Percentiles rank a stretch among this genome's conserved stretches.
These are phyloP conservation scores for Psilocybe subaeruginosa DNA, from an alignment of 768 basidiomycete species.

Conservation along the genomic window DNA sequence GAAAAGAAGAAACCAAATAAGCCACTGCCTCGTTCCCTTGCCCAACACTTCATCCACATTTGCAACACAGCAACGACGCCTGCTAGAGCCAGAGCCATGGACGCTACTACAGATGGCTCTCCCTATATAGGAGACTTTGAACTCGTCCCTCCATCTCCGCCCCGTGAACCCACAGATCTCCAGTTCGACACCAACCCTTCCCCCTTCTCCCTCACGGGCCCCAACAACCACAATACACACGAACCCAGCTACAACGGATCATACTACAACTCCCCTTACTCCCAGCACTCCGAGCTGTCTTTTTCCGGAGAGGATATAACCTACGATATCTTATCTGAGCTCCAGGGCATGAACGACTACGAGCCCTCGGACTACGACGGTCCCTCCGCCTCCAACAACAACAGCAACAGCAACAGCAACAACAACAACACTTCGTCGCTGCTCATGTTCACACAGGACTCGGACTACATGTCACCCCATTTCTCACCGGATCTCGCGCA, in stretches of 20 bases:
- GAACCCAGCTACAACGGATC: slow-evolving; percentile 41
- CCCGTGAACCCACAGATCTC: slow-evolving; percentile 8
- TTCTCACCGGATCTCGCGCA: slow-evolving; percentile 11
- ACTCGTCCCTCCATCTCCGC: slow-evolving; percentile 23
- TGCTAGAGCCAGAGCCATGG: slow-evolving; percentile 8
- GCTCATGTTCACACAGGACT: slow-evolving; percentile 62
- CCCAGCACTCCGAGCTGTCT: slow-evolving; percentile 68
- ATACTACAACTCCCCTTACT: slow-evolving; percentile 74
- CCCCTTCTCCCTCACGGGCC: neutral
- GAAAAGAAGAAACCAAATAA: neutral
- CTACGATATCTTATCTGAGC: slow-evolving; percentile 54
- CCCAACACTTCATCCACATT: neutral
- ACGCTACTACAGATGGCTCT: slow-evolving; percentile 20
- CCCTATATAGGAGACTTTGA: slow-evolving; percentile 28
- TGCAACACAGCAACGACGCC: neutral
- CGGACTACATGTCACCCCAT: slow-evolving; percentile 34
- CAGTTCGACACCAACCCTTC: slow-evolving; percentile 5
- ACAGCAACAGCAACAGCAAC: too few species aligned
- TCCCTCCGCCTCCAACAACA: slow-evolving; percentile 33
- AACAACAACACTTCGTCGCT: slow-evolving; percentile 10
- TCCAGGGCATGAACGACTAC: slow-evolving; percentile 54
- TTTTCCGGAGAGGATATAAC: slow-evolving; percentile 47
- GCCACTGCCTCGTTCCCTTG: neutral
- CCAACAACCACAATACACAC: slow-evolving; percentile 6
- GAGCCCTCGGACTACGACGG: slow-evolving; percentile 76